Base-by-base conservation (phyloP, 345 rosid genomes). In the Zanthoxylum bungeanum region DNA sequence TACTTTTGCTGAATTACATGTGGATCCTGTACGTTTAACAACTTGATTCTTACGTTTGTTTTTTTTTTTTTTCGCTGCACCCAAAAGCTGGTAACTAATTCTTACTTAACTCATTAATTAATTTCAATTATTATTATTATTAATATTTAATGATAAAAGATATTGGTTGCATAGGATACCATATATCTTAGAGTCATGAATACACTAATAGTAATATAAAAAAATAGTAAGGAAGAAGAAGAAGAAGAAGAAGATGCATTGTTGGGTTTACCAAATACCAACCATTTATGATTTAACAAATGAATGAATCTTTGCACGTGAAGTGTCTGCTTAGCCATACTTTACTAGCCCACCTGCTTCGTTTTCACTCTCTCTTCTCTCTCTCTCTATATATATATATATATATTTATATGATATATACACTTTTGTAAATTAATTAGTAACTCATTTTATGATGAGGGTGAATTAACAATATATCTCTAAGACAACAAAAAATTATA, bases 291-390 rank as follows among this genome's bases (percentile, higher is more conserved):
- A n/a, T n/a, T n/a, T n/a, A n/a, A n/a, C 44, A 10, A 9, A 6
- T n/a, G n/a, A 10, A 25, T 78, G 81, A 70, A 74, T 78, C 81
- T 74, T 78, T 71, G 62, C 81, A 78, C 81, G 81, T 78, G 81
- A 74, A 74, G 27, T 73, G 77, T 78, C 72, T 60, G 59, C 50
- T 28, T 44, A 63, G 51, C 21, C 66, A 37, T 62, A 40, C 60
- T 31, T 2, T 52, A 7, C n/a, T 50, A 6, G 3, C 1, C 22
- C 56, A 17, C 7, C 1, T 33, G 4, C 9, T 19, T 10, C 40
- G 2, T 31, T 56, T 56, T 56, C 60, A 56, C 36, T 17, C n/a
- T n/a, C n/a, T n/a, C n/a, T n/a, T n/a, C n/a, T n/a, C n/a, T n/a
- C n/a, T n/a, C n/a, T n/a, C n/a, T n/a, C n/a, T n/a, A n/a, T n/a